Evolutionary conservation across 1,284 basidiomycete species (phyloP).

Genomic region (Lentinus polychrous): DNA sequence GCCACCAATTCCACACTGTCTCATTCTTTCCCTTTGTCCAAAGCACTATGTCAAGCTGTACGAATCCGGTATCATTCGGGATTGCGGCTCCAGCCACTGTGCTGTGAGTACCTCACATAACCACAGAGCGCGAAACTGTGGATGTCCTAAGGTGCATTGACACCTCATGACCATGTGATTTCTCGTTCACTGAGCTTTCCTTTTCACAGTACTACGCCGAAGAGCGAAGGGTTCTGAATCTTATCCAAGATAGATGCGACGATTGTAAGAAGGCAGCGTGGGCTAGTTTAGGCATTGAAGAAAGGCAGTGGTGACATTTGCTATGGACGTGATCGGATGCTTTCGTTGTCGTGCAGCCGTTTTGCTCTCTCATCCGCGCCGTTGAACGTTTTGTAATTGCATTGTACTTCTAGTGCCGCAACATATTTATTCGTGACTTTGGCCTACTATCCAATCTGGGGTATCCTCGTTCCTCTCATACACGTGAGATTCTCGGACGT

Average conservation of each 20-base stretch:
- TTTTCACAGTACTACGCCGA: conserved; percentile 19
- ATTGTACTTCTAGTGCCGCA: neutral
- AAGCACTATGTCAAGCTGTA: conserved; percentile 28
- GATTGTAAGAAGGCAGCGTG: conserved; percentile 22
- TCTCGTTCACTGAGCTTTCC: neutral
- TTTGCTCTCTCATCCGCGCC: no score
- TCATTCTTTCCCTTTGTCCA: neutral
- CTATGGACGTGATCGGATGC: no score
- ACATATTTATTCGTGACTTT: neutral
- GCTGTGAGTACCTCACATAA: conserved; percentile 23
- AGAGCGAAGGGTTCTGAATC: conserved; percentile 21
- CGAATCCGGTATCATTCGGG: conserved; percentile 25
- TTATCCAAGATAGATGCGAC: conserved; percentile 25
- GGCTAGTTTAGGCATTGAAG: conserved; percentile 22
- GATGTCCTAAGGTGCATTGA: conserved; percentile 20
- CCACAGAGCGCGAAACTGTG: conserved; percentile 21
- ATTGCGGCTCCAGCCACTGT: conserved; percentile 24
- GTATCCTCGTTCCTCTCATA: neutral
- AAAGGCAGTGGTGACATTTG: neutral
- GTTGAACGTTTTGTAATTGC: neutral
- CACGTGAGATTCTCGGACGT: neutral
- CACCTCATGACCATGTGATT: neutral
- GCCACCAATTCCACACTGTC: neutral
- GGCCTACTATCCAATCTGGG: neutral
- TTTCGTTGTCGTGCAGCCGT: no score